Evolutionary conservation across 176 grass and related monocot genomes (phyloP).

Genomic region (Aechmea fasciata): DNA sequence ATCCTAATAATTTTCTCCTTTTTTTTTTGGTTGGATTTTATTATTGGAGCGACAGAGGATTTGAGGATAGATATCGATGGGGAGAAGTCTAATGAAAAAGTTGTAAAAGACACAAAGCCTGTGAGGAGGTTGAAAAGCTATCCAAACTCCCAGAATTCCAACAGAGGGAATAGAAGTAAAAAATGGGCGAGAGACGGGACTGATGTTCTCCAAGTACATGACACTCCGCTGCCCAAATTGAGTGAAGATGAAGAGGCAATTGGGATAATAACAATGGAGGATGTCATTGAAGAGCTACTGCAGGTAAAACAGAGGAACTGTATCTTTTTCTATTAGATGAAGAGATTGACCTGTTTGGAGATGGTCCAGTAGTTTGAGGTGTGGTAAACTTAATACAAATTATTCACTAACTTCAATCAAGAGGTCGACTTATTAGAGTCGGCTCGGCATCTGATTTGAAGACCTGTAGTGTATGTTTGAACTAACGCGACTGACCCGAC

Average conservation of each 20-base stretch:
- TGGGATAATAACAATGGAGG: slow-evolving; percentile 96
- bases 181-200: slow-evolving; percentile 62
- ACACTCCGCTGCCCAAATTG: slow-evolving; percentile 41
- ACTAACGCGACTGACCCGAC: too few relatives aligned
- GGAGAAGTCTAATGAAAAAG: slow-evolving; percentile 42
- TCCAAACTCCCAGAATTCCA: slow-evolving; percentile 33
- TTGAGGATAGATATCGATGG: slow-evolving; percentile 46
- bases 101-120: slow-evolving; percentile 15
- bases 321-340: neutral
- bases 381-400: neutral
- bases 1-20: neutral
- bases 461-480: too few relatives aligned
- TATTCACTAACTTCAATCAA: too few relatives aligned
- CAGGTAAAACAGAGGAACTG: slow-evolving; percentile 35
- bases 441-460: too few relatives aligned
- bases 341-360: too few relatives aligned
- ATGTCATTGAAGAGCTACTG: slow-evolving; percentile 96
- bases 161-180: slow-evolving; percentile 31
- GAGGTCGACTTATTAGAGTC: too few relatives aligned
- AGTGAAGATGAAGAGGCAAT: slow-evolving; percentile 78
- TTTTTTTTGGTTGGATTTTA: neutral
- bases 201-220: slow-evolving; percentile 55
- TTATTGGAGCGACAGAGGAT: slow-evolving; percentile 26
- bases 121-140: slow-evolving; percentile 59
- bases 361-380: neutral